Percentiles rank a stretch among this genome's conserved stretches.
Evolutionary conservation across 106 monocot genomes (phyloP).

Genomic region (Chionographis japonica): DNA sequence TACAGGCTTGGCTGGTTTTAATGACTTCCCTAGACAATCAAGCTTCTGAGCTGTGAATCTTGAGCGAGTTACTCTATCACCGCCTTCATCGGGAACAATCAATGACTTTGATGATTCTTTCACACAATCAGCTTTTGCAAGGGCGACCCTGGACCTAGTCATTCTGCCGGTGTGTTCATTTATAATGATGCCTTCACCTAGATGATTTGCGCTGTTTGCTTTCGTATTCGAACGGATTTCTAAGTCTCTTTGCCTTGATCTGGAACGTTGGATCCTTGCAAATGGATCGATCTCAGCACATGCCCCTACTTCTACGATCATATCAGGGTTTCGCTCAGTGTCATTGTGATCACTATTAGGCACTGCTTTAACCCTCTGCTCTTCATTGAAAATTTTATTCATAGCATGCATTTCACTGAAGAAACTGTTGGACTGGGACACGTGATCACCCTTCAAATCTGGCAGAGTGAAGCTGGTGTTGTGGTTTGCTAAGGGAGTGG

Average conservation of each 20-base stretch:
- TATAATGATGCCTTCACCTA: background rate
- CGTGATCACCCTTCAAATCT: conserved; percentile 11
- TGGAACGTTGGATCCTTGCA: conserved; percentile 14
- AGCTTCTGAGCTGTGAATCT: conserved; percentile 1
- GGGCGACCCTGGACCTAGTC: conserved; percentile 18
- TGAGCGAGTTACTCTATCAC: conserved; percentile 6
- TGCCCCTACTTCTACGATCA: conserved; percentile 3
- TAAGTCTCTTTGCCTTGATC: conserved; percentile 19
- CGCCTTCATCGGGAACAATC: background rate
- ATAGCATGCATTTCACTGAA: background rate
- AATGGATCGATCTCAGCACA: conserved; percentile 8
- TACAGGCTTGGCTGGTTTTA: background rate
- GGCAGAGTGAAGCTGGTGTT: conserved; percentile 13
- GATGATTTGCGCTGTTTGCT: conserved; percentile 8
- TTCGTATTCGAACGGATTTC: conserved; percentile 13
- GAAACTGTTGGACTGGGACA: conserved; percentile 1
- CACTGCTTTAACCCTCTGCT: background rate
- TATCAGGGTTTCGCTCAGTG: conserved; percentile 1
- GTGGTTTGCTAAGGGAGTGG: conserved; percentile 27
- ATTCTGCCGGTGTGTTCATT: conserved; percentile 11
- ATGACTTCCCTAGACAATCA: conserved; percentile 1
- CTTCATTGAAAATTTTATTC: background rate
- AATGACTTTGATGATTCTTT: conserved; percentile 8
- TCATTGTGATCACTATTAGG: background rate
- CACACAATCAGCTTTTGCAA: conserved; percentile 9